Evolutionary conservation across 768 basidiomycete species (phyloP).

Genomic region (Auriscalpium vulgare): DNA sequence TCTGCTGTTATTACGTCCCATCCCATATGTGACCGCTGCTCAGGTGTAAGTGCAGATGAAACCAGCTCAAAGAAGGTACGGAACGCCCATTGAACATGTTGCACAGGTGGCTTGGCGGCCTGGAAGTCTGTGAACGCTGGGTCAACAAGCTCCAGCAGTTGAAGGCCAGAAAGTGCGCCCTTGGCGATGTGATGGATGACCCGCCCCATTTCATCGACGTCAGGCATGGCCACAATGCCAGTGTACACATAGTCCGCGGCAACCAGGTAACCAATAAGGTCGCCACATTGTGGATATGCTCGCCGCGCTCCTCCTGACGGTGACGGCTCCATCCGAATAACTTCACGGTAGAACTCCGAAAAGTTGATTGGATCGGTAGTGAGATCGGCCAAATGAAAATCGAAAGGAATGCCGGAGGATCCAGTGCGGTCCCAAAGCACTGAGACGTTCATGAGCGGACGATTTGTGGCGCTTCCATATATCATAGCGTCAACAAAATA

Average conservation of each 20-base stretch:
- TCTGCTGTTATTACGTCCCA: neutral
- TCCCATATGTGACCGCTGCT: neutral
- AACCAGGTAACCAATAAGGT: neutral
- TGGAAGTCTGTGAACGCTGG: too few relatives aligned
- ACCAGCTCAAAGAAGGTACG: neutral
- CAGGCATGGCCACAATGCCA: neutral
- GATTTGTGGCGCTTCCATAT: neutral
- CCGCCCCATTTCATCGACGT: neutral
- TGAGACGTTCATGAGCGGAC: neutral
- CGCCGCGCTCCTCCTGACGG: neutral
- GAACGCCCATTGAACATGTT: neutral
- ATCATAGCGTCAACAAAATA: neutral
- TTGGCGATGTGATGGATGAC: neutral
- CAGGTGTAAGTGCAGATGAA: neutral
- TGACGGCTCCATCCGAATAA: neutral
- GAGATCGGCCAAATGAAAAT: neutral
- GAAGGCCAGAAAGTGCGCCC: neutral
- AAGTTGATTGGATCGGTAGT: neutral
- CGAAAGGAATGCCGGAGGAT: neutral
- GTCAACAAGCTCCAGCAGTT: neutral
- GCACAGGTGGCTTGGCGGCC: neutral
- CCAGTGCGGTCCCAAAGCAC: neutral
- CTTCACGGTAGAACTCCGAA: neutral
- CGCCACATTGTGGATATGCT: neutral
- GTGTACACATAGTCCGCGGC: neutral